Evolutionary conservation across 1,284 basidiomycete genomes (phyloP), one percentile per base, ranked within the genome.

Genomic region (Moesziomyces globuligerus): DNA sequence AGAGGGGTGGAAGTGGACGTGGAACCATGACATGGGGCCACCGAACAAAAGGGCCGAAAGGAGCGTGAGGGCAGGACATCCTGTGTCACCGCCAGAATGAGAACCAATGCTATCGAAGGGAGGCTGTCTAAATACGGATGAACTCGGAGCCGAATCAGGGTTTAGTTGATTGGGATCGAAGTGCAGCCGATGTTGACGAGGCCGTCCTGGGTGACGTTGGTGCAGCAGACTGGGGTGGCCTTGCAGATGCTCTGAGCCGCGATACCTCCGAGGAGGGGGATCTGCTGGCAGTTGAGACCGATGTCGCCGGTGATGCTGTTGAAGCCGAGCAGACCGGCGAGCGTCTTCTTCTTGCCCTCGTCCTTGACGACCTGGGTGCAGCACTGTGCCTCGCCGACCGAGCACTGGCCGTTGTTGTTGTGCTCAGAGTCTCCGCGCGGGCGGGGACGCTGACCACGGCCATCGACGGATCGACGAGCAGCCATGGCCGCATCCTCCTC

Each of bases 181-280:
- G 54, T 66, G 70, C 73, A 75, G 37, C 73, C 70, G 38, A 73
- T 57, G 67, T 75, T 75, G 67, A 75, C 58, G 18, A 75, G 59
- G 26, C 74, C 74, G 32, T 75, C 65, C 38, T 75, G 74, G 45
- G 45, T 43, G 37, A 75, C 74, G 49, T 73, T 68, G 40, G 69
- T 56, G 42, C 74, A 75, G 71, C 72, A 75, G 6, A 74, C 61
- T 20, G 67, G 66, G 11, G 68, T 49, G 29, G 56, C 24, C 65
- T 74, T 76, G 69, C 74, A 76, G 37, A 57, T 41, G 59, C 57
- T 65, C 37, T 70, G 58, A 7, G 59, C 44, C 43, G 66, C 50
- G 25, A 62, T 38, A 44, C 55, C 57, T 18, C 43, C 62, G 38
- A 72, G 42, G 21, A 73, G 44, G 38, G 74, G 74, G 42, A 76